phyloP scores from a whole-genome alignment of 2,329 filamentous ascomycete species.

The Verticillium tricorpus region DNA sequence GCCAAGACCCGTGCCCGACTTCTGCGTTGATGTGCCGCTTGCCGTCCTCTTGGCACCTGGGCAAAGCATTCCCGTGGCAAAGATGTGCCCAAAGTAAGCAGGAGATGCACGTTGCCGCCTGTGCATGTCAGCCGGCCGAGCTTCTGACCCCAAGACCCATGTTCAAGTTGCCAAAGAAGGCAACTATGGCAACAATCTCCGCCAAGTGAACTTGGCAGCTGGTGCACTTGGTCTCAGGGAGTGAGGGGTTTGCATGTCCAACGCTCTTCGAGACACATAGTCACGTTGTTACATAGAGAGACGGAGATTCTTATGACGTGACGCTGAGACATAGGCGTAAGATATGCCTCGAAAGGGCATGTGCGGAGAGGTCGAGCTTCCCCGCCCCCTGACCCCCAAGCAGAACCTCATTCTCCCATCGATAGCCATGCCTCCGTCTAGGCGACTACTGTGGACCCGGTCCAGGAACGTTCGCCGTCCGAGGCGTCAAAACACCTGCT shows the following conservation, averaged over 20 bases:
- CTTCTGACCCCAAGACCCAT: background rate
- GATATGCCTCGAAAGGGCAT: background rate
- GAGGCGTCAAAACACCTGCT: background rate
- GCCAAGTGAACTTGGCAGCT: background rate
- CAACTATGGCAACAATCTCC: background rate
- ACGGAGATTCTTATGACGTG: background rate
- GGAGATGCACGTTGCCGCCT: background rate
- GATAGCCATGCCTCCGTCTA: no score
- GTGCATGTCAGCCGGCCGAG: background rate
- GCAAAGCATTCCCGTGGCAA: background rate
- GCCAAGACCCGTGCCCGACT: background rate
- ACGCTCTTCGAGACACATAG: background rate
- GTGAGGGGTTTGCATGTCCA: background rate
- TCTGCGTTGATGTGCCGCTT: background rate
- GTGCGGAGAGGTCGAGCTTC: background rate
- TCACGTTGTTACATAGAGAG: background rate
- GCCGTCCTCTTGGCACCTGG: background rate
- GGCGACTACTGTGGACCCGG: no score
- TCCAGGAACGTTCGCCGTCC: no score
- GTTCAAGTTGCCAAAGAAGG: background rate
- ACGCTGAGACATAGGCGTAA: background rate
- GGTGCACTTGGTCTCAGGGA: background rate
- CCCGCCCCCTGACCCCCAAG: background rate
- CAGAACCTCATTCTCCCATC: no score
- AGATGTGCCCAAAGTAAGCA: background rate